Conservation (phyloP, 768 basidiomycete genomes). For the Boletus eberwhitei region DNA sequence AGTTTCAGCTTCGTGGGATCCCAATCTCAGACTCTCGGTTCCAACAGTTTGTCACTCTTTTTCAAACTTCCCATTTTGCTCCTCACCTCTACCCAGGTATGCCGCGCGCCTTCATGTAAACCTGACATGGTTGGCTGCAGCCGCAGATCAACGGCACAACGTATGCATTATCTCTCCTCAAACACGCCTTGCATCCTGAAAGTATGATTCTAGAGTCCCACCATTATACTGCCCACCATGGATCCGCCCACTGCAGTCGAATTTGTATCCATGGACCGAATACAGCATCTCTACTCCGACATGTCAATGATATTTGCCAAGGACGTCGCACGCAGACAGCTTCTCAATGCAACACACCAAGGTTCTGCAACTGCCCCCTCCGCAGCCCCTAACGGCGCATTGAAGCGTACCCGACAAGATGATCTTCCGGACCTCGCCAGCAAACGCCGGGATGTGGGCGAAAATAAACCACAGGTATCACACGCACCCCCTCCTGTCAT, state of each 20-base stretch:
- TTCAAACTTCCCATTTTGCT: neutral
- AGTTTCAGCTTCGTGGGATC: slow-evolving; percentile 55
- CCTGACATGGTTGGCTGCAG: slow-evolving; percentile 65
- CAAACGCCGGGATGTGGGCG: slow-evolving; percentile 72
- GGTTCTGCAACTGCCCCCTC: slow-evolving; percentile 17
- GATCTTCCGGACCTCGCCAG: slow-evolving; percentile 44
- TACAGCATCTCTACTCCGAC: slow-evolving; percentile 61
- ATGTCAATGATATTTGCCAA: slow-evolving; percentile 61
- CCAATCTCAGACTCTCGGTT: slow-evolving; percentile 46
- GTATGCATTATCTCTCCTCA: slow-evolving; percentile 34
- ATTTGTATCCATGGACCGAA: slow-evolving; percentile 52
- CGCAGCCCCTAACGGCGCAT: slow-evolving; percentile 25
- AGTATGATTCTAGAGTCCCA: slow-evolving; percentile 26
- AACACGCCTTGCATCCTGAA: slow-evolving; percentile 3
- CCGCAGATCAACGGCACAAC: slow-evolving; percentile 55
- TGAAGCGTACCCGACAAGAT: slow-evolving; percentile 64
- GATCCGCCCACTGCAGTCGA: slow-evolving; percentile 52
- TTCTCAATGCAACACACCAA: slow-evolving; percentile 28
- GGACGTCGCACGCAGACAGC: slow-evolving; percentile 49
- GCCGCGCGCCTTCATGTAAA: slow-evolving; percentile 63
- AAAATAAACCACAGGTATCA: slow-evolving; percentile 47
- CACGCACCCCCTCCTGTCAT: slow-evolving; percentile 35
- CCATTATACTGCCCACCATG: slow-evolving; percentile 52
- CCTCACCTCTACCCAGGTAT: slow-evolving; percentile 44
- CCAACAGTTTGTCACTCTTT: slow-evolving; percentile 47